These are phyloP conservation scores for Rugonectria rugulosa DNA, from an alignment of 2,329 filamentous ascomycete species.

Conservation along the genomic window DNA sequence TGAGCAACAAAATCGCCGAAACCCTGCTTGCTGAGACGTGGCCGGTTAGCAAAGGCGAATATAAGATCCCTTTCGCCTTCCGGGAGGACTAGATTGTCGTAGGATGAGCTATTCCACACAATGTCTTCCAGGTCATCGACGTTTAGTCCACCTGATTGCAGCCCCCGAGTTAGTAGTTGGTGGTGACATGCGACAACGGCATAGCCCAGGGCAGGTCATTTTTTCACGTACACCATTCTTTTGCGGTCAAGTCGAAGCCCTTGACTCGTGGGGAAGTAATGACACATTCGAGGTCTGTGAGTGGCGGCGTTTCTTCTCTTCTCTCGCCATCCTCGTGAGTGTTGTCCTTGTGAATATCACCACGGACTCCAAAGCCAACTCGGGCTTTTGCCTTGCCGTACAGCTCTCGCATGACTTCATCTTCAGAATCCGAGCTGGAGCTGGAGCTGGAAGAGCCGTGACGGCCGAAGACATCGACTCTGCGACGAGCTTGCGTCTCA, in stretches of 20 bases:
- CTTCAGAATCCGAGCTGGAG: too few species aligned
- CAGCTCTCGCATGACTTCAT: background rate
- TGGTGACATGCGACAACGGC: too few species aligned
- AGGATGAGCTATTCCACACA: background rate
- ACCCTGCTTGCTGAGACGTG: background rate
- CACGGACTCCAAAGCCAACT: too few species aligned
- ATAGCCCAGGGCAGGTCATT: too few species aligned
- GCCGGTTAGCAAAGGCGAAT: background rate
- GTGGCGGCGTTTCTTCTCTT: background rate
- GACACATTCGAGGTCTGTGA: conserved; percentile 3
- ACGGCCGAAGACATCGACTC: too few species aligned
- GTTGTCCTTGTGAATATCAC: too few species aligned
- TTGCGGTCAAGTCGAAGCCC: conserved; percentile 1
- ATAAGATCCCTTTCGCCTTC: conserved; percentile 1
- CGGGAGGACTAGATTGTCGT: background rate
- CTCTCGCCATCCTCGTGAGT: too few species aligned
- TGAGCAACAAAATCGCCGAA: conserved; percentile 7
- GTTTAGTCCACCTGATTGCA: background rate
- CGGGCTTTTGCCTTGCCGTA: too few species aligned
- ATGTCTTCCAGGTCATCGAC: background rate
- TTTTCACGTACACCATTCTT: conserved; percentile 3
- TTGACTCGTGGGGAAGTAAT: background rate
- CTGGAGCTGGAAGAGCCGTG: too few species aligned
- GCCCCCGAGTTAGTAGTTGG: background rate
- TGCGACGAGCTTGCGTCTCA: background rate